phyloP scores from a whole-genome alignment of 2,329 filamentous ascomycete species.

The Sclerotiophoma versabilis region DNA sequence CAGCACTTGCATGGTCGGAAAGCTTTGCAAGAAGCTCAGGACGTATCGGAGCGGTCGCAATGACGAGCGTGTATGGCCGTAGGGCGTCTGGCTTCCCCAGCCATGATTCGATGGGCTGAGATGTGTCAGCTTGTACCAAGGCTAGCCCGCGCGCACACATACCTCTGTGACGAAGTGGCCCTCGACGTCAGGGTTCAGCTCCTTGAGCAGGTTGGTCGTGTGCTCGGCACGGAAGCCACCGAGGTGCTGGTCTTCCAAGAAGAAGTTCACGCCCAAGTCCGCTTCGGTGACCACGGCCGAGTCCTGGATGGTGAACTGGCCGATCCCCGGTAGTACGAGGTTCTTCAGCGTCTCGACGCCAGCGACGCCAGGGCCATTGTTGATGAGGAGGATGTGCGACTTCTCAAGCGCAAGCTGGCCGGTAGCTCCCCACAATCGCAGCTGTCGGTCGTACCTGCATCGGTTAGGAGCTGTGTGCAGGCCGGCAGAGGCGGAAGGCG shows the following conservation, averaged over 20 bases:
- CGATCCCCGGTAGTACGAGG: conserved; percentile 90
- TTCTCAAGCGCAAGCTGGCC: conserved; percentile 91
- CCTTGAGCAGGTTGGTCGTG: conserved; percentile 76
- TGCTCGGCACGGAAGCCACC: conserved; percentile 81
- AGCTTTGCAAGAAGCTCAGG: conserved; percentile 60
- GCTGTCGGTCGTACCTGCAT: conserved; percentile 83
- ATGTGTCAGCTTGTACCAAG: conserved; percentile 18
- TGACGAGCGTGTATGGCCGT: conserved; percentile 64
- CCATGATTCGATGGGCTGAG: conserved; percentile 55
- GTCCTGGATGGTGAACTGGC: conserved; percentile 90
- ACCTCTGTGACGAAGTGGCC: conserved; percentile 72
- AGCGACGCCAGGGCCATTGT: conserved; percentile 84
- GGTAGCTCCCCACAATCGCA: conserved; percentile 91
- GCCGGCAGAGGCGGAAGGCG: neutral
- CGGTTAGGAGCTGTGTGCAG: conserved; percentile 50
- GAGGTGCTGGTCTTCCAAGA: conserved; percentile 79
- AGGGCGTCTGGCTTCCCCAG: conserved; percentile 51
- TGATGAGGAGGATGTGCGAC: conserved; percentile 88
- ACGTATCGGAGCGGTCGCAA: conserved; percentile 67
- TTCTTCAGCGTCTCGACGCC: conserved; percentile 96
- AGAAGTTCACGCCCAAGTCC: conserved; percentile 96
- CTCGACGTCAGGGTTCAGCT: conserved; percentile 91
- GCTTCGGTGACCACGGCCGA: conserved; percentile 76
- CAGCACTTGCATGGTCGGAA: conserved; percentile 58
- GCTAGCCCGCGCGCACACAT: conserved; percentile 4